Evolutionary conservation across 352 stramenopile genomes (phyloP), one percentile per base, ranked within the genome.

Genomic region (Pseudoperonospora humuli): DNA sequence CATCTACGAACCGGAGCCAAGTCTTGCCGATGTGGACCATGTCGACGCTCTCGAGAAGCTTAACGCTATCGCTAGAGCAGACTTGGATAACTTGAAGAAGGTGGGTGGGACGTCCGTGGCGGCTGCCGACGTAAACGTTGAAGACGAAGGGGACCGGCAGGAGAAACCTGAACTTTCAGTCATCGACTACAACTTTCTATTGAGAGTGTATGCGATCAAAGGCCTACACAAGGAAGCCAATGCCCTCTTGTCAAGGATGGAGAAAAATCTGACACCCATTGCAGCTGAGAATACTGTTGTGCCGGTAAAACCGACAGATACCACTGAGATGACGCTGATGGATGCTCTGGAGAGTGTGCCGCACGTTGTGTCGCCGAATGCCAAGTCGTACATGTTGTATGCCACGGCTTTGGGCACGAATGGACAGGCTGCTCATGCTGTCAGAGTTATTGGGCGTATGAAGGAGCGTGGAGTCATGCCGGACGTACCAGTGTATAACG

Each of bases 351-450:
- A 79, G 21, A 51, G 35, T 8, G 60, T 83, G 2, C 73, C 75
- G 15, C 78, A 86, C 39, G 14, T 50, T 4, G 54, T 83, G 7
- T 26, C 63, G 10, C 73, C 78, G 1, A 57, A 85, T 43, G 55
- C 56, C 25, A 72, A 77, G 41, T 84, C 67, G 20, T 90, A 90
- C 55, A 84, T 86, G 67, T 70, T 84, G 58, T 86, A 88, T 45
- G 62, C 85, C n/a, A 71, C 64, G 19, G 64, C 75, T 34, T 55
- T 91, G 3, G 74, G 59, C 15, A 51, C 54, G n/a, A 50, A 56
- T 5, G 57, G 64, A 17, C 57, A 84, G 14, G 54, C 69, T 5
- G 71, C 71, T 11, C 59, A 65, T 29, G 75, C 78, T 8, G 78
- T 91, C 18, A 64, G 75, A 13, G 81, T 80, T 20, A 64, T 91